Conservation (phyloP, 257 asterid genomes). For the Solanum sejunctum region DNA sequence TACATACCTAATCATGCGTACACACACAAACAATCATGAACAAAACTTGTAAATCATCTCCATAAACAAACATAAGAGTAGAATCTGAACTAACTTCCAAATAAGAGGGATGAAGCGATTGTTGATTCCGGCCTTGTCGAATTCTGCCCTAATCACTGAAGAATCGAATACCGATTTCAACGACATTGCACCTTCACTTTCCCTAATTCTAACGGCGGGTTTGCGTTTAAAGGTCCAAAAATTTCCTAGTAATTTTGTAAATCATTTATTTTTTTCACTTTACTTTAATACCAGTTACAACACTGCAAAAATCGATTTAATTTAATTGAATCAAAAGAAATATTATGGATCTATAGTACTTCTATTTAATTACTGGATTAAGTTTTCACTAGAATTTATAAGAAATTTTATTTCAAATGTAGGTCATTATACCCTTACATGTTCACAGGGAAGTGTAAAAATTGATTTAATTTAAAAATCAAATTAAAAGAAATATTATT, state of each 20-base stretch:
- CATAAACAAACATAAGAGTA: background rate
- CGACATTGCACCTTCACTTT: conserved; percentile 18
- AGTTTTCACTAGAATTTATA: no score
- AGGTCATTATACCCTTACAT: no score
- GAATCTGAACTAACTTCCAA: conserved; percentile 49
- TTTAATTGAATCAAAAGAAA: background rate
- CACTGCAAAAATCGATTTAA: no score
- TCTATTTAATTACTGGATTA: no score
- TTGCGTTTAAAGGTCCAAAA: background rate
- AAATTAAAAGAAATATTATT: no score
- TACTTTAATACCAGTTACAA: no score
- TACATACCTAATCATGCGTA: conserved; percentile 11
- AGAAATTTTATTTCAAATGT: no score
- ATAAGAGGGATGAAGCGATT: conserved; percentile 64
- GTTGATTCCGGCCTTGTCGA: conserved; percentile 55
- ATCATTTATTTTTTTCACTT: no score
- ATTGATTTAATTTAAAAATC: no score
- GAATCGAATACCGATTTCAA: conserved; percentile 68
- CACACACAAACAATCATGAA: background rate
- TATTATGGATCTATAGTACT: no score
- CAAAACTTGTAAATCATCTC: background rate
- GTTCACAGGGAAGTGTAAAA: no score
- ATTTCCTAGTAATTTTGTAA: background rate
- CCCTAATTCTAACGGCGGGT: background rate
- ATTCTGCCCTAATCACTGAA: conserved; percentile 49